These are phyloP conservation scores for Thalassiosira tumida DNA, from an alignment of 352 stramenopile genomes.

Conservation along the genomic window DNA sequence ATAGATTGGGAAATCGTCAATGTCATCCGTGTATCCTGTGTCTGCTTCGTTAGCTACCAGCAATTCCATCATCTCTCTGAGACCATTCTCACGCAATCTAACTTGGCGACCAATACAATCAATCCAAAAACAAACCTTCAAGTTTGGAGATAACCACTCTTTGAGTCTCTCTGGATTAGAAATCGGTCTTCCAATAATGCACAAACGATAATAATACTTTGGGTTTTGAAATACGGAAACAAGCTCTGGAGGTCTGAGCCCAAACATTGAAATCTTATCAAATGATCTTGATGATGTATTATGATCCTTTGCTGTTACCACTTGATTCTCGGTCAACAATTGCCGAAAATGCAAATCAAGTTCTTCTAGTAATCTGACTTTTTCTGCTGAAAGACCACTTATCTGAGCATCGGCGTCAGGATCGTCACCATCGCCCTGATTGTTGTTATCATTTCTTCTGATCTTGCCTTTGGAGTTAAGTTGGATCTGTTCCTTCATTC, in stretches of 20 bases:
- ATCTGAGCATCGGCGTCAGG: conserved; percentile 16
- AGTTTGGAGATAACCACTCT: neutral
- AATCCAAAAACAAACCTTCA: conserved; percentile 6
- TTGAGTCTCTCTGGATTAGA: neutral
- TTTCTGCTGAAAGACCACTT: neutral
- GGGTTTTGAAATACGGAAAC: neutral
- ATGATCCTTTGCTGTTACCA: neutral
- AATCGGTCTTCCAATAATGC: neutral
- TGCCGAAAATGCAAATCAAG: conserved; percentile 9
- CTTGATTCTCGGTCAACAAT: conserved; percentile 6
- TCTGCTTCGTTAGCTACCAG: neutral
- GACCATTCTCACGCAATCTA: neutral
- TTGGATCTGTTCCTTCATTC: conserved; percentile 1
- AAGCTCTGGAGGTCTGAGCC: conserved; percentile 32
- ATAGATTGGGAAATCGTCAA: neutral
- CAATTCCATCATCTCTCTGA: neutral
- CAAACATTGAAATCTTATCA: conserved; percentile 57
- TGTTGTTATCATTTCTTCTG: neutral
- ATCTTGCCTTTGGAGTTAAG: neutral
- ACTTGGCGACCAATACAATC: neutral
- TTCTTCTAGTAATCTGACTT: neutral
- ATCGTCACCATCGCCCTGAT: neutral
- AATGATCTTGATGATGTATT: neutral
- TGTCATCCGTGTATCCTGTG: neutral
- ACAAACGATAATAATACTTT: conserved; percentile 34